These are phyloP conservation scores for Prunus yedoensis DNA, from an alignment of 331 rosid species.

Conservation along the genomic window DNA sequence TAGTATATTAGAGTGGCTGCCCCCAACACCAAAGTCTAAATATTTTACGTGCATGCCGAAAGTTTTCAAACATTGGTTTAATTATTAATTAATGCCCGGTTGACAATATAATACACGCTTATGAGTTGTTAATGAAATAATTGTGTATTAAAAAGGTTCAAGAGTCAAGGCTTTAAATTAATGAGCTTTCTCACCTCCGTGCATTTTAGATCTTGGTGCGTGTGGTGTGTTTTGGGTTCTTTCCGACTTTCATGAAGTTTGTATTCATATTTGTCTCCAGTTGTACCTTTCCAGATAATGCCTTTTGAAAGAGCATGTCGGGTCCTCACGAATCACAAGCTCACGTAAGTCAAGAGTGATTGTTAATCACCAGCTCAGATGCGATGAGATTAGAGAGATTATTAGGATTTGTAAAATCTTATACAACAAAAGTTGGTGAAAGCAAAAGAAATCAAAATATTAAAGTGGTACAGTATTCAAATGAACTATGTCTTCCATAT, in stretches of 20 bases:
- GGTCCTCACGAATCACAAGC: constrained; percentile 2
- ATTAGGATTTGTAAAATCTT: no score
- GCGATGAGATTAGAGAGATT: neutral
- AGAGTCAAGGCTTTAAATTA: constrained; percentile 17
- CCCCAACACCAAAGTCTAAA: constrained; percentile 7
- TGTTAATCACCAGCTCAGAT: neutral
- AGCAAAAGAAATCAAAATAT: no score
- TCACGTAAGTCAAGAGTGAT: neutral
- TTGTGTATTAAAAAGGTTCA: neutral
- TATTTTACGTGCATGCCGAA: constrained; percentile 14
- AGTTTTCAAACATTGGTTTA: neutral
- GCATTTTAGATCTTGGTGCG: constrained; percentile 10
- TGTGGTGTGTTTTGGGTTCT: constrained; percentile 1
- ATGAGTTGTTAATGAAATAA: neutral
- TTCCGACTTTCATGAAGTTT: neutral
- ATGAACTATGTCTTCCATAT: no score
- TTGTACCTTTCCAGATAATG: constrained; percentile 26
- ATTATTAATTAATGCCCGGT: neutral
- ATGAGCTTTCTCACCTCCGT: neutral
- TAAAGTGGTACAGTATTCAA: no score
- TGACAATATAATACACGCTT: neutral
- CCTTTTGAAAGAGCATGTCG: constrained; percentile 20
- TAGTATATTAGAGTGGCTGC: constrained; percentile 2
- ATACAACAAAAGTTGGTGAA: no score
- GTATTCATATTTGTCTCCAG: constrained; percentile 19